phyloP scores from a whole-genome alignment of 163 green algal species.

The Volvox carteri region DNA sequence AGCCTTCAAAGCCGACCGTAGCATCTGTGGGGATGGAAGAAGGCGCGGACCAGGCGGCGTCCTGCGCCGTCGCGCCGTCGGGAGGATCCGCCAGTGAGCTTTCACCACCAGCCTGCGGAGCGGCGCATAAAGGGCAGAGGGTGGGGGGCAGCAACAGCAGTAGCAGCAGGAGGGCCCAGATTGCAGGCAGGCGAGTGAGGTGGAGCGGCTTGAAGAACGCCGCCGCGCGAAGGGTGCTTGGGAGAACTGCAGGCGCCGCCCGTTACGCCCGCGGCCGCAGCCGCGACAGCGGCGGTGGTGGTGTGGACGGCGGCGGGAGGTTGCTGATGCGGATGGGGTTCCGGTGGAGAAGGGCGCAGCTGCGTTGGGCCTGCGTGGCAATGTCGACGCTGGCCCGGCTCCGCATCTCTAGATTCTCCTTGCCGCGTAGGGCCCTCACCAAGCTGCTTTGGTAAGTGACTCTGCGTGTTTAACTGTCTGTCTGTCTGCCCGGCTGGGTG shows the following conservation, averaged over 20 bases:
- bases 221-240: no score
- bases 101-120: no score
- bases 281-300: background rate
- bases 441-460: background rate
- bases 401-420: background rate
- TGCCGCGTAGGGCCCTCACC: conserved; percentile 18
- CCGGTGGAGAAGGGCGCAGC: background rate
- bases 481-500: no score
- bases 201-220: background rate
- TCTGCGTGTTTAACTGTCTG: no score
- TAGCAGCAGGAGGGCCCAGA: conserved; percentile 1
- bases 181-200: background rate
- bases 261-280: no score
- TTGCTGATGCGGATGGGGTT: background rate
- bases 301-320: background rate
- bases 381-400: conserved; percentile 16
- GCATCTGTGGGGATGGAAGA: no score
- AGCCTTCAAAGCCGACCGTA: no score
- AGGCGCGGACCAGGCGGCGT: no score
- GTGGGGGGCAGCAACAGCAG: conserved; percentile 38
- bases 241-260: no score
- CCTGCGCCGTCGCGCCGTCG: no score
- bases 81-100: no score
- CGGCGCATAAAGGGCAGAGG: no score
- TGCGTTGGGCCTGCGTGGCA: background rate